Percentiles rank a stretch among this genome's conserved stretches.
Conservation (phyloP, 2,329 filamentous ascomycete genomes). For the Ophiostoma sp. region DNA sequence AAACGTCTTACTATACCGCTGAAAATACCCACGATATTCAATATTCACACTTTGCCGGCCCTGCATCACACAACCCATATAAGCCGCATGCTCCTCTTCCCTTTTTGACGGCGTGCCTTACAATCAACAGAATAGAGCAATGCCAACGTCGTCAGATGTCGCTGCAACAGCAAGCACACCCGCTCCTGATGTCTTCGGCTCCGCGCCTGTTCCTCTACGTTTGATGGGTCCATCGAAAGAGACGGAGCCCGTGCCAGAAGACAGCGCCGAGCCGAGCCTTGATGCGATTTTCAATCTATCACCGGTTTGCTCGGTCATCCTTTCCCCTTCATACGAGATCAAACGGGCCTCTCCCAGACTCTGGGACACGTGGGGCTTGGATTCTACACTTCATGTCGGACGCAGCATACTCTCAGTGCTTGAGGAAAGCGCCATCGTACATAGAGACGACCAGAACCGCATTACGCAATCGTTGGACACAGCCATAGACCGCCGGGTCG, state of each 20-base stretch:
- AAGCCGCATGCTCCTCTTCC: constrained; percentile 9
- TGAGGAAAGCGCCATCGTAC: neutral
- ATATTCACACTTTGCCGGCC: neutral
- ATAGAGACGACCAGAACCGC: neutral
- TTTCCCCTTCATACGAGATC: constrained; percentile 33
- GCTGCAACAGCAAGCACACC: neutral
- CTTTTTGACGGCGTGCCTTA: constrained; percentile 1
- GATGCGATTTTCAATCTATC: constrained; percentile 31
- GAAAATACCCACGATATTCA: neutral
- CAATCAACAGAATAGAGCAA: neutral
- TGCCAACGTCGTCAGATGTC: neutral
- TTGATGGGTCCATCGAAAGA: neutral
- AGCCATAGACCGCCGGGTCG: neutral
- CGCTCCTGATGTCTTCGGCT: neutral
- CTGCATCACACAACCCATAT: neutral
- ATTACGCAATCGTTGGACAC: neutral
- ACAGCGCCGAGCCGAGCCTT: constrained; percentile 23
- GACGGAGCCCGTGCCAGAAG: neutral
- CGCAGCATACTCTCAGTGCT: neutral
- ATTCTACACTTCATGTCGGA: neutral
- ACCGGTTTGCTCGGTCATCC: constrained; percentile 32
- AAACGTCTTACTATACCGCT: neutral
- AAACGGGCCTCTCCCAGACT: constrained; percentile 32
- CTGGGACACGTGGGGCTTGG: constrained; percentile 19
- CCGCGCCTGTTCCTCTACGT: neutral